Evolutionary conservation across 2,329 filamentous ascomycete genomes (phyloP).

Genomic region (Fusarium sp.): DNA sequence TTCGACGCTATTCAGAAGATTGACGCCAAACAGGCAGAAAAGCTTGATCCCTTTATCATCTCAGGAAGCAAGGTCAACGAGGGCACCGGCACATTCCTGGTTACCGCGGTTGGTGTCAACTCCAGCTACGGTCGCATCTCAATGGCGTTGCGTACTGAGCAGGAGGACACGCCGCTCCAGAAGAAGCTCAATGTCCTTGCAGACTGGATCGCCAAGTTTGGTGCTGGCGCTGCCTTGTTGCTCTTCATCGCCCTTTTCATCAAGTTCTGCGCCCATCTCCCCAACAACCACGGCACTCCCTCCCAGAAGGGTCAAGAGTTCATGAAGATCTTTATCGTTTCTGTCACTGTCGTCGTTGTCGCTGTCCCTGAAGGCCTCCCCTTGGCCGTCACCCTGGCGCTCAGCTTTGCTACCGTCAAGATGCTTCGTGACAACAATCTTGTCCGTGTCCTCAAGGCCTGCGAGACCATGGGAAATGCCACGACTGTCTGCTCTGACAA

Average conservation of each 20-base stretch:
- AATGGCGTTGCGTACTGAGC: constrained; percentile 65
- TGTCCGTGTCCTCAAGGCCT: constrained; percentile 74
- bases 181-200: constrained; percentile 60
- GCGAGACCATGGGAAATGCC: constrained; percentile 79
- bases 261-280: constrained; percentile 76
- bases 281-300: constrained; percentile 59
- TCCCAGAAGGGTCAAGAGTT: constrained; percentile 70
- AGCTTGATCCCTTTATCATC: constrained; percentile 75
- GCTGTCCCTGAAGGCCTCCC: constrained; percentile 76
- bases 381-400: constrained; percentile 74
- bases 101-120: constrained; percentile 67
- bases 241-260: constrained; percentile 84
- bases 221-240: constrained; percentile 75
- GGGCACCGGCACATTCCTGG: constrained; percentile 66
- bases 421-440: constrained; percentile 80
- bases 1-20: constrained; percentile 64
- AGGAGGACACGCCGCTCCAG: constrained; percentile 66
- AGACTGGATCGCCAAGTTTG: constrained; percentile 55
- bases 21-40: constrained; percentile 54
- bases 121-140: constrained; percentile 67
- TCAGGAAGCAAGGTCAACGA: constrained; percentile 67
- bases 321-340: constrained; percentile 73
- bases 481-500: constrained; percentile 81
- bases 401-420: constrained; percentile 76
- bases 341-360: constrained; percentile 75